Conservation (phyloP, 2,329 filamentous ascomycete species). For the Paecilomyces sp. region DNA sequence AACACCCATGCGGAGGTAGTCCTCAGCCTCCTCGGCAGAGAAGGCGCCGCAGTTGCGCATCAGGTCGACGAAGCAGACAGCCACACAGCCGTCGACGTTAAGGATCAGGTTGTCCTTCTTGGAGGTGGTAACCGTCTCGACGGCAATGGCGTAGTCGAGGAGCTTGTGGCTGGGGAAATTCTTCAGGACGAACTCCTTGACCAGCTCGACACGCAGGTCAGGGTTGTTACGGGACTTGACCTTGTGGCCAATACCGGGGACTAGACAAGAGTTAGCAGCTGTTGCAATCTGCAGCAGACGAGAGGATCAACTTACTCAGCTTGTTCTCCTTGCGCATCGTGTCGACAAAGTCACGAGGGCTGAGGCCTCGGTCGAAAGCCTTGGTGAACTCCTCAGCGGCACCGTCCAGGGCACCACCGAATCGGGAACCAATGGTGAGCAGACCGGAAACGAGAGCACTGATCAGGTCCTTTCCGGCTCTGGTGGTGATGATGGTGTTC, state of each 20-base stretch:
- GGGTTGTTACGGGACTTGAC: slow-evolving; percentile 99
- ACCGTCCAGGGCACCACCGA: slow-evolving; percentile 96
- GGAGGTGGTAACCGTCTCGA: slow-evolving; percentile 95
- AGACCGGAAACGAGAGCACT: slow-evolving; percentile 92
- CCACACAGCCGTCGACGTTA: slow-evolving; percentile 96
- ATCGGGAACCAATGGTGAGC: slow-evolving; percentile 93
- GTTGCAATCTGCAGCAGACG: neutral
- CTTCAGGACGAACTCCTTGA: slow-evolving; percentile 97
- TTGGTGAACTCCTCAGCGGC: slow-evolving; percentile 98
- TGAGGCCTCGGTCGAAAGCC: slow-evolving; percentile 95
- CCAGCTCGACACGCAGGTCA: slow-evolving; percentile 97
- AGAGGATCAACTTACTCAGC: slow-evolving; percentile 57
- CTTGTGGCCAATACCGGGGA: slow-evolving; percentile 97
- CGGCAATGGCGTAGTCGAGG: slow-evolving; percentile 95
- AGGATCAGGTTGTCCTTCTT: slow-evolving; percentile 99
- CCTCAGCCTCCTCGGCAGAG: slow-evolving; percentile 90
- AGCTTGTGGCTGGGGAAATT: slow-evolving; percentile 98
- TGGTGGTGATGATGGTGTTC: slow-evolving; percentile 99
- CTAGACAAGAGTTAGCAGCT: slow-evolving; percentile 32
- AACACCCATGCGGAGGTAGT: slow-evolving; percentile 98
- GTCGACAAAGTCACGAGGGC: slow-evolving; percentile 97
- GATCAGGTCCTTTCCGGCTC: slow-evolving; percentile 98
- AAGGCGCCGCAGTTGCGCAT: slow-evolving; percentile 98
- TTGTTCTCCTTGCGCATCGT: slow-evolving; percentile 99
- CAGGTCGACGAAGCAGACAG: slow-evolving; percentile 97